Evolutionary conservation across 1,139 yeast genomes (phyloP).

Genomic region (Geotrichum bryndzae): DNA sequence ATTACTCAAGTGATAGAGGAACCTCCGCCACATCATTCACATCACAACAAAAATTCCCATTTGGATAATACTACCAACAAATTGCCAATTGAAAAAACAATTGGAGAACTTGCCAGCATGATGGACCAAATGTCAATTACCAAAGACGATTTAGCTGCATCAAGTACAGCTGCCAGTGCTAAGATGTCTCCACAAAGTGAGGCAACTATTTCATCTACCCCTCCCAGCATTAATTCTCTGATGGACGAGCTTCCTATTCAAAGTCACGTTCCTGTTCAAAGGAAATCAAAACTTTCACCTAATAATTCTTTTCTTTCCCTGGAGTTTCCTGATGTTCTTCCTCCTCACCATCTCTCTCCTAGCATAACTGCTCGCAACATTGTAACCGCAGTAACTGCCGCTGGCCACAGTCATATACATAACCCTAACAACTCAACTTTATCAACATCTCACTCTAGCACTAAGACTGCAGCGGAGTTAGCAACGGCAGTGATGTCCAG

Average conservation of each 20-base stretch:
- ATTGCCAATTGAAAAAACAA: background rate
- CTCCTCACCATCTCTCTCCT: constrained; percentile 5
- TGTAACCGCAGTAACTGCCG: constrained; percentile 12
- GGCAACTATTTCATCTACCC: background rate
- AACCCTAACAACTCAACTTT: background rate
- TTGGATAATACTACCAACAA: background rate
- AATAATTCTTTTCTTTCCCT: background rate
- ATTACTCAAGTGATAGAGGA: background rate
- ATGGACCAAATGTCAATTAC: background rate
- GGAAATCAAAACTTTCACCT: background rate
- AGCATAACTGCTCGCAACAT: constrained; percentile 6
- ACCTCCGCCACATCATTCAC: background rate
- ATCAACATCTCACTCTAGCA: background rate
- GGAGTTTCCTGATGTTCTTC: background rate
- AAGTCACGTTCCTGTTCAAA: background rate
- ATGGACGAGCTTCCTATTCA: constrained; percentile 6
- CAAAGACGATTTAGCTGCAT: background rate
- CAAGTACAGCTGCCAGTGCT: background rate
- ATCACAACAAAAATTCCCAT: background rate
- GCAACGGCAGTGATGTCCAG: constrained; percentile 2
- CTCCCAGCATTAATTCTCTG: constrained; percentile 3
- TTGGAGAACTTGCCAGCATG: background rate
- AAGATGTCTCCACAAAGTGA: background rate
- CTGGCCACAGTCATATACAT: background rate
- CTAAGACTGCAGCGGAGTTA: constrained; percentile 1